A percentile compares a stretch with the other conserved stretches of the same genome.
These are phyloP conservation scores for Camillea tinctor DNA, from an alignment of 2,329 filamentous ascomycete species.

Conservation along the genomic window DNA sequence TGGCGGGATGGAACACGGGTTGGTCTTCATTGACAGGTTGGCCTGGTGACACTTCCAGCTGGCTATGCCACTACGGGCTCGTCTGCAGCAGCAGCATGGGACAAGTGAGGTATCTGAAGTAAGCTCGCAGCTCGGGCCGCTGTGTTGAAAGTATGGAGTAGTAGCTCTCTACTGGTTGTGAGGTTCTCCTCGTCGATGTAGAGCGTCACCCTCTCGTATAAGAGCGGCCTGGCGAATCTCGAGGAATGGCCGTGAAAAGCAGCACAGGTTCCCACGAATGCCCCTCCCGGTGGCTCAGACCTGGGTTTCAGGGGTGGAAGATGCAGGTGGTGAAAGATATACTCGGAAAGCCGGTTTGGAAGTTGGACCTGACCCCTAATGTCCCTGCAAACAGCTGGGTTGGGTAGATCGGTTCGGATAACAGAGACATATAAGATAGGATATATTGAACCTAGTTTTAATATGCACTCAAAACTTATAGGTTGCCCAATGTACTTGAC, in stretches of 20 bases:
- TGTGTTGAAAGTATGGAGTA: constrained; percentile 11
- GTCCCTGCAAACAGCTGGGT: no score
- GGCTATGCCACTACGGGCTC: background rate
- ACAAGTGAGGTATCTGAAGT: constrained; percentile 11
- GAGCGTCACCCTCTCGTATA: constrained; percentile 13
- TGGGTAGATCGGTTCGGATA: no score
- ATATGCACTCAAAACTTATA: no score
- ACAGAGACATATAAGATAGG: no score
- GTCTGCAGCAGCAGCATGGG: background rate
- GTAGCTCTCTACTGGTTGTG: background rate
- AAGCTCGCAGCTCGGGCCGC: background rate
- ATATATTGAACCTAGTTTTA: no score
- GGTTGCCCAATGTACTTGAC: no score
- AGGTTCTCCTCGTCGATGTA: background rate
- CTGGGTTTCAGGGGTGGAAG: background rate
- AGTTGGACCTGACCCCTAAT: no score
- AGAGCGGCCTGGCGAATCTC: constrained; percentile 3
- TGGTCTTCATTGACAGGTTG: constrained; percentile 1
- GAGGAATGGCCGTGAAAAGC: background rate
- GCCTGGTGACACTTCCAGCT: background rate
- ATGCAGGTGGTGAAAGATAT: background rate
- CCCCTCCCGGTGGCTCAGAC: background rate
- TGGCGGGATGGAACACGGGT: background rate
- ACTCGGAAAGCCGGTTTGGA: background rate
- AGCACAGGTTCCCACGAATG: background rate